A percentile compares a stretch with the other conserved stretches of the same genome.
These are phyloP conservation scores for Phanerochaete sordida DNA, from an alignment of 768 basidiomycete species.

Conservation along the genomic window DNA sequence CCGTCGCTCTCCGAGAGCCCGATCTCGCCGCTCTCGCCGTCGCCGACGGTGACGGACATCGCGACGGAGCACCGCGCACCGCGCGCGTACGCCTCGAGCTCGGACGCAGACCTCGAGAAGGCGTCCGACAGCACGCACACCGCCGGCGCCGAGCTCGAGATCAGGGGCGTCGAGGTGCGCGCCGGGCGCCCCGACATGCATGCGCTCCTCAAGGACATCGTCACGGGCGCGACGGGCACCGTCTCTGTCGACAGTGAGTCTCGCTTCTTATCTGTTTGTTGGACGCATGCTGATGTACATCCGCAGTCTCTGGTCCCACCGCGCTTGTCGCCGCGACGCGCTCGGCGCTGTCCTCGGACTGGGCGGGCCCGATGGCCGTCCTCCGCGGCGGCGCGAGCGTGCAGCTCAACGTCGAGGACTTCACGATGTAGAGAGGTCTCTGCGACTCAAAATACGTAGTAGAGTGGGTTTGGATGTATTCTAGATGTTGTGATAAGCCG, in stretches of 20 bases:
- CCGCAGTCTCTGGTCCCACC: conserved; percentile 5
- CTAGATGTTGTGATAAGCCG: no score
- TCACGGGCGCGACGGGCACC: conserved; percentile 19
- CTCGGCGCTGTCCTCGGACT: conserved; percentile 4
- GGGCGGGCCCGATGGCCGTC: conserved; percentile 7
- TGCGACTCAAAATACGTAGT: no score
- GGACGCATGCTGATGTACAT: not conserved
- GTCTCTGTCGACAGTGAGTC: conserved; percentile 31
- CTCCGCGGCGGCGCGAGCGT: conserved; percentile 16
- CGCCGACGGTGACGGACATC: not conserved
- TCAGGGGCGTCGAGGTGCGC: conserved; percentile 8
- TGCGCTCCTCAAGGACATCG: conserved; percentile 22
- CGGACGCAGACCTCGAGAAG: conserved; percentile 2
- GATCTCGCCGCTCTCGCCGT: not conserved
- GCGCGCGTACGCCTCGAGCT: not conserved
- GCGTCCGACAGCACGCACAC: conserved; percentile 5
- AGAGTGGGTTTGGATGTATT: no score
- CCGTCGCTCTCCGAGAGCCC: not conserved
- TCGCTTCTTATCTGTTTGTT: not conserved
- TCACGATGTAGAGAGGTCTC: conserved; percentile 6
- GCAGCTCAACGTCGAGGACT: conserved; percentile 12
- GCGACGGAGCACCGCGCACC: not conserved
- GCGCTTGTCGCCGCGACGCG: conserved; percentile 3
- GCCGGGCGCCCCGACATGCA: conserved; percentile 24
- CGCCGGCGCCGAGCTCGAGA: conserved; percentile 5